Percentiles rank a stretch among this genome's conserved stretches.
phyloP scores from a whole-genome alignment of 257 asterid species.

The Solanum dulcamara region DNA sequence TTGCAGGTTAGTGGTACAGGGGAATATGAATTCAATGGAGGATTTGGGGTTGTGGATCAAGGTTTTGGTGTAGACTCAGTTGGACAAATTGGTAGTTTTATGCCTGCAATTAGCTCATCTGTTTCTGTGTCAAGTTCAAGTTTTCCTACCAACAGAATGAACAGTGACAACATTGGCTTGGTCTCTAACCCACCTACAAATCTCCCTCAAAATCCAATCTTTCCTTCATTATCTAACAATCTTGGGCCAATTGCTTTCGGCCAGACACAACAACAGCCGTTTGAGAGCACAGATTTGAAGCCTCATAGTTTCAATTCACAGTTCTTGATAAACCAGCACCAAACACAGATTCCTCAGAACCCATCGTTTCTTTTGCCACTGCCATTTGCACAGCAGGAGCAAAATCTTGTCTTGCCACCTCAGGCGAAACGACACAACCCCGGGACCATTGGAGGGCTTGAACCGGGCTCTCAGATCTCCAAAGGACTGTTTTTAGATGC shows the following conservation, averaged over 20 bases:
- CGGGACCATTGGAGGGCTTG: conserved; percentile 22
- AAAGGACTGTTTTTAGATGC: conserved; percentile 35
- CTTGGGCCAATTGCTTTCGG: conserved; percentile 22
- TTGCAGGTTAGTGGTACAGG: conserved; percentile 43
- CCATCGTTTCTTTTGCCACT: conserved; percentile 54
- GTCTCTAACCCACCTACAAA: conserved; percentile 19
- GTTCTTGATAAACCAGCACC: conserved; percentile 55
- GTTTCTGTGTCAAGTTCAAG: conserved; percentile 7
- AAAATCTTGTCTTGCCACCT: conserved; percentile 36
- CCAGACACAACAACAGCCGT: conserved; percentile 26
- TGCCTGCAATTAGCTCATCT: conserved; percentile 24
- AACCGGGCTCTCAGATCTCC: conserved; percentile 31
- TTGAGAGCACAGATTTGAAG: conserved; percentile 44
- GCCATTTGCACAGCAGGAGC: conserved; percentile 47
- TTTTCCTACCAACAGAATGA: conserved; percentile 15
- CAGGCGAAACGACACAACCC: conserved; percentile 56
- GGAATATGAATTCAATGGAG: conserved; percentile 46
- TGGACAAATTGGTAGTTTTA: conserved; percentile 21
- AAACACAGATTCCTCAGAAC: conserved; percentile 39
- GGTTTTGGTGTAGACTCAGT: conserved; percentile 34
- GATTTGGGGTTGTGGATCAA: conserved; percentile 61
- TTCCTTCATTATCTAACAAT: conserved; percentile 27
- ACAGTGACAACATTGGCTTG: conserved; percentile 29
- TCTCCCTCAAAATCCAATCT: conserved; percentile 17
- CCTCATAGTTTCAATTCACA: conserved; percentile 48